Conservation (phyloP, 2,329 filamentous ascomycete species). For the Pseudogymnoascus pannorum region DNA sequence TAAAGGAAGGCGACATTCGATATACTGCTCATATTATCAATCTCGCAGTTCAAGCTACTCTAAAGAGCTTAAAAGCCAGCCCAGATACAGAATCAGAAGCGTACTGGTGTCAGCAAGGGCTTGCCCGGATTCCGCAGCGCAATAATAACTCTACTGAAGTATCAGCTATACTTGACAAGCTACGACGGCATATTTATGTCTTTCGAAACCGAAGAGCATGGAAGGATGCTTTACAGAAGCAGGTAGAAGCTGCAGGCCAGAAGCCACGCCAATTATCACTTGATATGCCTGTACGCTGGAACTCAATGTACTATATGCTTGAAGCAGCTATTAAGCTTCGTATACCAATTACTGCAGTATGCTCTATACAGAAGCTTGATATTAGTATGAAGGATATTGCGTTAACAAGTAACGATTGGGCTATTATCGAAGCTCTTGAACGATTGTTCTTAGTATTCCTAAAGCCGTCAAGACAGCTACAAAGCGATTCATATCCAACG, state of each 20-base stretch:
- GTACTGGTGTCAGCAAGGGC: not conserved
- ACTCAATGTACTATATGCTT: not conserved
- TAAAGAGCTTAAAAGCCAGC: not conserved
- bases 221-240: not conserved
- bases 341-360: not conserved
- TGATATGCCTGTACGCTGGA: not conserved
- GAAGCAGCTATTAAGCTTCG: not conserved
- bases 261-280: not conserved
- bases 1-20: not conserved
- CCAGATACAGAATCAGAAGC: not conserved
- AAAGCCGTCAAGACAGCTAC: not conserved
- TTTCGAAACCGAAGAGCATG: not conserved
- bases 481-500: not conserved
- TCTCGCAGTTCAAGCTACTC: not conserved
- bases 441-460: not conserved
- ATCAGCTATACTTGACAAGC: not conserved
- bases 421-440: not conserved
- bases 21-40: not conserved
- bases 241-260: not conserved
- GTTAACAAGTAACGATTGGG: not conserved
- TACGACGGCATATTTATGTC: not conserved
- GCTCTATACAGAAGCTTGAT: not conserved
- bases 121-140: too few species aligned
- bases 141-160: not conserved
- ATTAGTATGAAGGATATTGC: not conserved